These are phyloP conservation scores for Xylaria sp. DNA, from an alignment of 2,329 filamentous ascomycete species.

Conservation along the genomic window DNA sequence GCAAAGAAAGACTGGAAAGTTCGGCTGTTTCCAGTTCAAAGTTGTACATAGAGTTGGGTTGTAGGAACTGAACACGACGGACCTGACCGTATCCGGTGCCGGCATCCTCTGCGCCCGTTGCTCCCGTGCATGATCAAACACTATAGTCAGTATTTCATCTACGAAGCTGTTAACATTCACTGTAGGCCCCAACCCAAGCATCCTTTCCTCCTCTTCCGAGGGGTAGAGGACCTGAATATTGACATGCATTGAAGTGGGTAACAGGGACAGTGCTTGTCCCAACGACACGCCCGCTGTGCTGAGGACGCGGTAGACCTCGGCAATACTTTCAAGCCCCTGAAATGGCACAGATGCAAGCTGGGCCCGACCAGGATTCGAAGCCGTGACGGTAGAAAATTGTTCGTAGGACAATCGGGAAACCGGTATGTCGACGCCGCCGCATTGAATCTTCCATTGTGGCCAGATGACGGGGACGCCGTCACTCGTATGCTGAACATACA, in stretches of 20 bases:
- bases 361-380: conserved; percentile 44
- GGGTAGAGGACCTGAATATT: conserved; percentile 94
- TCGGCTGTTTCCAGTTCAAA: conserved; percentile 98
- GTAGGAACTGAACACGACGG: conserved; percentile 92
- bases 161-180: conserved; percentile 85
- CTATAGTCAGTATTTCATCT: conserved; percentile 78
- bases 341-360: conserved; percentile 47
- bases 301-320: conserved; percentile 71
- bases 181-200: conserved; percentile 70
- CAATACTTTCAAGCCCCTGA: conserved; percentile 57
- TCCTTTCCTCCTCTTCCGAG: conserved; percentile 70
- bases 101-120: conserved; percentile 63
- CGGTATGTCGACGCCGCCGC: conserved; percentile 78
- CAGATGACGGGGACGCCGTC: conserved; percentile 87
- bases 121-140: conserved; percentile 86
- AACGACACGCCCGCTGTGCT: conserved; percentile 79
- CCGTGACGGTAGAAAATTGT: conserved; percentile 65
- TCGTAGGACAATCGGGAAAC: conserved; percentile 76
- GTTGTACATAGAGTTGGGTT: conserved; percentile 89
- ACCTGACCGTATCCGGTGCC: conserved; percentile 74
- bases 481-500: conserved; percentile 89
- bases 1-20: conserved; percentile 93
- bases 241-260: conserved; percentile 81
- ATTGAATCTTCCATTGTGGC: conserved; percentile 78
- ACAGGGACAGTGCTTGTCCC: conserved; percentile 70